Conservation (phyloP, 768 basidiomycete species). For the Dacryopinax primogenitus region DNA sequence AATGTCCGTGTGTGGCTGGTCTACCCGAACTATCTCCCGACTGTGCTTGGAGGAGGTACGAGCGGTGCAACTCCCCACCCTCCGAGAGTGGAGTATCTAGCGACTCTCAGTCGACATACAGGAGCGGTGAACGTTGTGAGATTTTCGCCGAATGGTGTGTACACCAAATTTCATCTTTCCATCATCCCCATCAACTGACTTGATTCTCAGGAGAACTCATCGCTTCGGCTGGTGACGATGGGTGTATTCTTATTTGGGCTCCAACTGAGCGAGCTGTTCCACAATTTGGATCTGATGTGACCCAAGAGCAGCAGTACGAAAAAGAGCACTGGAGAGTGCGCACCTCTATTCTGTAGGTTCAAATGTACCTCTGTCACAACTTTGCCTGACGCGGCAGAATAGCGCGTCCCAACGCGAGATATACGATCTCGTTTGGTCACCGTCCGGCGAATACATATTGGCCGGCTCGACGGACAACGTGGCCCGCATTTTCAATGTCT, state of each 20-base stretch:
- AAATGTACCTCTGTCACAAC: neutral
- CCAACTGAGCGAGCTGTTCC: slow-evolving; percentile 60
- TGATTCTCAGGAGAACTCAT: slow-evolving; percentile 59
- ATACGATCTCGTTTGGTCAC: slow-evolving; percentile 96
- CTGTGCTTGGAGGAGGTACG: slow-evolving; percentile 38
- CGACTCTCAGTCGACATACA: slow-evolving; percentile 84
- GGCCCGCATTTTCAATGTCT: slow-evolving; percentile 65
- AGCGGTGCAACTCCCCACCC: slow-evolving; percentile 37
- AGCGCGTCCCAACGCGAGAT: slow-evolving; percentile 86
- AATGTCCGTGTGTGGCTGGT: slow-evolving; percentile 97
- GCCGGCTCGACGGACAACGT: slow-evolving; percentile 97
- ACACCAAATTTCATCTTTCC: neutral
- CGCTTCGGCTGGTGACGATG: slow-evolving; percentile 97
- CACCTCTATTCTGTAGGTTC: slow-evolving; percentile 63
- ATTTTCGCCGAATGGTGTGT: slow-evolving; percentile 83
- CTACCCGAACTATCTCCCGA: slow-evolving; percentile 73
- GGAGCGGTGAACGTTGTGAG: slow-evolving; percentile 93
- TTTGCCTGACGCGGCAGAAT: slow-evolving; percentile 4
- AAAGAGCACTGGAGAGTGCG: slow-evolving; percentile 93
- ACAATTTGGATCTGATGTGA: slow-evolving; percentile 69
- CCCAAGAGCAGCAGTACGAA: slow-evolving; percentile 74
- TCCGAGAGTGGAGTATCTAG: slow-evolving; percentile 91
- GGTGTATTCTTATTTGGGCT: slow-evolving; percentile 95
- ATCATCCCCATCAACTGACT: neutral
- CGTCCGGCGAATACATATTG: slow-evolving; percentile 83